Evolutionary conservation across 2,329 filamentous ascomycete genomes (phyloP).

Genomic region (Akanthomyces dipterigenus): DNA sequence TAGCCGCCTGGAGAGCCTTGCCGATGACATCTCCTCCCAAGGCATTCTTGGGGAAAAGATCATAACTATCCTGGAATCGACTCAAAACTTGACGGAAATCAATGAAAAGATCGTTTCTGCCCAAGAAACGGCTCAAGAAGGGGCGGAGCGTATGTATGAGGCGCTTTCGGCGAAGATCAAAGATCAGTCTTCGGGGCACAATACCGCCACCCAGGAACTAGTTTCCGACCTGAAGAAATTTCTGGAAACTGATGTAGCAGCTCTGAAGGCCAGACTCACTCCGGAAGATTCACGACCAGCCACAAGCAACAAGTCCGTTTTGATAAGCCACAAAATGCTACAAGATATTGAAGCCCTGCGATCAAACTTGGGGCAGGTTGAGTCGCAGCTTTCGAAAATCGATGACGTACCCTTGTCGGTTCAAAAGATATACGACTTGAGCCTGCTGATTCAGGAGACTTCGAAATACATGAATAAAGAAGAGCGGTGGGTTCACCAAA

Average conservation of each 20-base stretch:
- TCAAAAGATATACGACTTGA: conserved; percentile 22
- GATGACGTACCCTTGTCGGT: conserved; percentile 17
- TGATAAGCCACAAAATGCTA: not conserved
- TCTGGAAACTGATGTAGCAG: not conserved
- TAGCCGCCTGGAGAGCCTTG: not conserved
- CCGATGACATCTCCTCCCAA: not conserved
- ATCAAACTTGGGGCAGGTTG: conserved; percentile 13
- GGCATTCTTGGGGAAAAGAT: not conserved
- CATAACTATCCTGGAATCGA: not conserved
- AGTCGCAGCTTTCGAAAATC: conserved; percentile 14
- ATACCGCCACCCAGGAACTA: not conserved
- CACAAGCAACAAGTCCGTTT: not conserved
- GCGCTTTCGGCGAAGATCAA: not conserved
- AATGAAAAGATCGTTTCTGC: not conserved
- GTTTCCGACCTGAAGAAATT: not conserved
- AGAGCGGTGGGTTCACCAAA: conserved; percentile 22
- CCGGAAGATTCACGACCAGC: not conserved
- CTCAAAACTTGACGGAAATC: not conserved
- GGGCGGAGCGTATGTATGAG: not conserved
- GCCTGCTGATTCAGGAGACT: conserved; percentile 23
- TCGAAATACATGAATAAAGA: conserved; percentile 23
- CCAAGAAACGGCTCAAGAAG: not conserved
- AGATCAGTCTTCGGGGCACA: not conserved
- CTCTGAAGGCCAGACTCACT: not conserved
- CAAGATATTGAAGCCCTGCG: conserved; percentile 14